Conservation (phyloP, 768 basidiomycete genomes). For the Lactarius deliciosus region DNA sequence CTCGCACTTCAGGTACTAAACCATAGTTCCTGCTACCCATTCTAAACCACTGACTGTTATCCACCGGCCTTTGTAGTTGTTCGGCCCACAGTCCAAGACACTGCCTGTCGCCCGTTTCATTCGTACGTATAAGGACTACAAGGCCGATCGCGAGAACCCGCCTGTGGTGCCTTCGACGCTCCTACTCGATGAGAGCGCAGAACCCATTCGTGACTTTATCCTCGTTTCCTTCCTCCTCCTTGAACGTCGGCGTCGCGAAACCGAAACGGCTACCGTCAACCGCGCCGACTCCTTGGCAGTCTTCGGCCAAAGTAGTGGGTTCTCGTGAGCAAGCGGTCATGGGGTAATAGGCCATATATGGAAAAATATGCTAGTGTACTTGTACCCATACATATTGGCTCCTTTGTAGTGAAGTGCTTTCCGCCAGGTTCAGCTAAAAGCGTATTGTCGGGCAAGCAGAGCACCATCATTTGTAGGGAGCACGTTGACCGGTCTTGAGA, state of each 20-base stretch:
- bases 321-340: not conserved
- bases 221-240: constrained; percentile 27
- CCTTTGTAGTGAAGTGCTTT: not conserved
- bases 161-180: constrained; percentile 26
- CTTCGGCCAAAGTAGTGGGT: not conserved
- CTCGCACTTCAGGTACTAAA: constrained; percentile 19
- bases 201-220: constrained; percentile 24
- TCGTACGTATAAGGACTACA: constrained; percentile 20
- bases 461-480: not conserved
- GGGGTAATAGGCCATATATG: not conserved
- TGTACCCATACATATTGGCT: not conserved
- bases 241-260: constrained; percentile 29
- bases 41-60: not conserved
- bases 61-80: constrained; percentile 9
- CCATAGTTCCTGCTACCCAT: not conserved
- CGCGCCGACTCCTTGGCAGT: not conserved
- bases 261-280: constrained; percentile 15
- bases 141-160: constrained; percentile 17
- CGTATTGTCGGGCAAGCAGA: not conserved
- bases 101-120: constrained; percentile 28
- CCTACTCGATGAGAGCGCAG: constrained; percentile 23
- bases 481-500: too few species aligned
- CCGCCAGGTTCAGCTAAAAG: too few species aligned
- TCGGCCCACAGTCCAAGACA: constrained; percentile 25
- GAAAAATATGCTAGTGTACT: not conserved